A percentile compares a stretch with the other conserved stretches of the same genome.
phyloP scores from a whole-genome alignment of 192 early-diverging fungal species.

The Coemansia javaensis region DNA sequence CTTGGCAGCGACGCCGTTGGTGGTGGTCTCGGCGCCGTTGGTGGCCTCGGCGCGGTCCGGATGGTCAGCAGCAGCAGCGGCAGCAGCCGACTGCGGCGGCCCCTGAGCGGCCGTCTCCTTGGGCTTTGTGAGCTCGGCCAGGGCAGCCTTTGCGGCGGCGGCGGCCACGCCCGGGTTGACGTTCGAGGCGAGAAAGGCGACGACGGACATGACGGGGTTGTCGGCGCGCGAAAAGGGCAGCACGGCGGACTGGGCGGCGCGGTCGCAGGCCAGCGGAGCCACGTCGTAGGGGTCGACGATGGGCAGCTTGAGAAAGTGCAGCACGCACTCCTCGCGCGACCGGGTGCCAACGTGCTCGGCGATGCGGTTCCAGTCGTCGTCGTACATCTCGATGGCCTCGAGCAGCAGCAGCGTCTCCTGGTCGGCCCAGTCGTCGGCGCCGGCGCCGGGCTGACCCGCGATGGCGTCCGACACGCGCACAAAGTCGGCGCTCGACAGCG shows the following conservation, averaged over 20 bases:
- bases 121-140: conserved; percentile 58
- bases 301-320: conserved; percentile 83
- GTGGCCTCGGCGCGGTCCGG: background rate
- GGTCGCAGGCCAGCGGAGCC: conserved; percentile 24
- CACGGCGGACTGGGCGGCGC: conserved; percentile 54
- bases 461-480: conserved; percentile 54
- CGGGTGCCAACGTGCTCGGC: conserved; percentile 89
- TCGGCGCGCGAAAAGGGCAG: conserved; percentile 75
- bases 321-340: conserved; percentile 85
- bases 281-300: conserved; percentile 76
- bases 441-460: conserved; percentile 26
- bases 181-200: conserved; percentile 80
- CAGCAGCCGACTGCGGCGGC: background rate
- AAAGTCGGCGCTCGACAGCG: conserved; percentile 82
- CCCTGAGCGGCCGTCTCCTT: background rate
- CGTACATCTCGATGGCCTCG: conserved; percentile 90
- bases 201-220: conserved; percentile 88
- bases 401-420: conserved; percentile 82
- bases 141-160: conserved; percentile 80
- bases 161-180: conserved; percentile 85
- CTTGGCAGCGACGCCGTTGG: conserved; percentile 4
- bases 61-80: background rate
- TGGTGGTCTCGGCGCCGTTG: background rate
- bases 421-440: conserved; percentile 78
- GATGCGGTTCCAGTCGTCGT: conserved; percentile 90